Evolutionary conservation across 2,329 filamentous ascomycete genomes (phyloP).

Genomic region (Ophiostoma himal-ulmi): DNA sequence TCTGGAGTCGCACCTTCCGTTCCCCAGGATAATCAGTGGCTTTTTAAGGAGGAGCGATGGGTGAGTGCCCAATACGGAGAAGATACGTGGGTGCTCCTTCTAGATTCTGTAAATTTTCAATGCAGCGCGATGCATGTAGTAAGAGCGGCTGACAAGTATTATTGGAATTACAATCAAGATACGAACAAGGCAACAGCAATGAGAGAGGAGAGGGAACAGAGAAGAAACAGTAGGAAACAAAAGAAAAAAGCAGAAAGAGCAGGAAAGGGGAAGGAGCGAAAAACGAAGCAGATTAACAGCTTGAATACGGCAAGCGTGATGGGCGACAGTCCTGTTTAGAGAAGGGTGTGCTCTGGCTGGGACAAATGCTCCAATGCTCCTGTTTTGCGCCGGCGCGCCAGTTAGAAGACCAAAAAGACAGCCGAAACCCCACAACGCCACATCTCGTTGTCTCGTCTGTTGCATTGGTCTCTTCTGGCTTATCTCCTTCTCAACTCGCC

Average conservation of each 20-base stretch:
- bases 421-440: not conserved
- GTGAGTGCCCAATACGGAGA: not conserved
- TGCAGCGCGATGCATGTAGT: not conserved
- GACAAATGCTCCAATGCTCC: not conserved
- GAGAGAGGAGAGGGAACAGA: not conserved
- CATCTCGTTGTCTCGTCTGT: not conserved
- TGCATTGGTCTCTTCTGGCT: too few relatives aligned
- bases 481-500: too few relatives aligned
- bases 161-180: not conserved
- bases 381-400: not conserved
- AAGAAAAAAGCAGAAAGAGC: not conserved
- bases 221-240: too few relatives aligned
- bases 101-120: not conserved
- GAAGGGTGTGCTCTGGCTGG: not conserved
- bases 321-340: not conserved
- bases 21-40: not conserved
- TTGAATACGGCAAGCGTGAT: slow-evolving; percentile 5
- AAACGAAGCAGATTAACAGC: not conserved
- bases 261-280: not conserved
- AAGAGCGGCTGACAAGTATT: not conserved
- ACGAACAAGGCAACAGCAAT: not conserved
- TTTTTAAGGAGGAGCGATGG: not conserved
- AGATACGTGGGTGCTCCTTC: not conserved
- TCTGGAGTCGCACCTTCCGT: slow-evolving; percentile 4
- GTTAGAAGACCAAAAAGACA: not conserved